A percentile compares a stretch with the other conserved stretches of the same genome.
phyloP scores from a whole-genome alignment of 1,284 basidiomycete genomes.

The Sporisorium scitamineum region DNA sequence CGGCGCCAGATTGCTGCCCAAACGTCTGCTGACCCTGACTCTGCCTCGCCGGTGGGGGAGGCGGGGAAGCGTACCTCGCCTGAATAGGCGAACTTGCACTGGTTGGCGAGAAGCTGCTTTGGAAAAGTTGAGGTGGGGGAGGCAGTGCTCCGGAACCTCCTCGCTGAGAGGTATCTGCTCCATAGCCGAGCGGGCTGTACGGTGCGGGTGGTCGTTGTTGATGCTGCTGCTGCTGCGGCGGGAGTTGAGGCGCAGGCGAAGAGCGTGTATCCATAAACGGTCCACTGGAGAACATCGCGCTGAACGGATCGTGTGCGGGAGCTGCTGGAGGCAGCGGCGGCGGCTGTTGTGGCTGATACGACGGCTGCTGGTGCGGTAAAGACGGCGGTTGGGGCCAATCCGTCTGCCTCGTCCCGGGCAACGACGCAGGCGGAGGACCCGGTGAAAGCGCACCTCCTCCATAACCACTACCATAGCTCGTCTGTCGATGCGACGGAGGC shows the following conservation, averaged over 20 bases:
- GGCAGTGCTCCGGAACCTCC: slow-evolving; percentile 13
- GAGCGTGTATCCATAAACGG: slow-evolving; percentile 35
- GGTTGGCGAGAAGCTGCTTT: slow-evolving; percentile 20
- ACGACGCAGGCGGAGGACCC: slow-evolving; percentile 30
- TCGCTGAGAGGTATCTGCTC: neutral
- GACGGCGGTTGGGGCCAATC: slow-evolving; percentile 13
- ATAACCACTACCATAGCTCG: slow-evolving; percentile 37
- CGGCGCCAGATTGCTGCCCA: neutral
- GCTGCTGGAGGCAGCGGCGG: neutral
- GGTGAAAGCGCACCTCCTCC: slow-evolving; percentile 17
- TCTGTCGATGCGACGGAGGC: slow-evolving; percentile 31
- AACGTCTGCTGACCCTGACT: slow-evolving; percentile 1
- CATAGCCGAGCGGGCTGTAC: slow-evolving; percentile 22
- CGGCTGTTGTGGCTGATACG: slow-evolving; percentile 15
- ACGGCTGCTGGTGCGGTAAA: slow-evolving; percentile 9
- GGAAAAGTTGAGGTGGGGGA: slow-evolving; percentile 38
- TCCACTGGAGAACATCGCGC: slow-evolving; percentile 40
- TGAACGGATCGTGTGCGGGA: slow-evolving; percentile 28
- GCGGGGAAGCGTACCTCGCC: slow-evolving; percentile 24
- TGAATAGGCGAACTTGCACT: slow-evolving; percentile 14
- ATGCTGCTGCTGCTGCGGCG: neutral
- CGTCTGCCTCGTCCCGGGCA: slow-evolving; percentile 18
- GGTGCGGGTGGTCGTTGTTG: slow-evolving; percentile 12
- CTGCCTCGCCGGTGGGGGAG: slow-evolving; percentile 15
- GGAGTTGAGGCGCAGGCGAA: slow-evolving; percentile 21